Percentiles rank a stretch among this genome's conserved stretches.
These are phyloP conservation scores for Thelonectria rubi DNA, from an alignment of 2,329 filamentous ascomycete genomes.

Conservation along the genomic window DNA sequence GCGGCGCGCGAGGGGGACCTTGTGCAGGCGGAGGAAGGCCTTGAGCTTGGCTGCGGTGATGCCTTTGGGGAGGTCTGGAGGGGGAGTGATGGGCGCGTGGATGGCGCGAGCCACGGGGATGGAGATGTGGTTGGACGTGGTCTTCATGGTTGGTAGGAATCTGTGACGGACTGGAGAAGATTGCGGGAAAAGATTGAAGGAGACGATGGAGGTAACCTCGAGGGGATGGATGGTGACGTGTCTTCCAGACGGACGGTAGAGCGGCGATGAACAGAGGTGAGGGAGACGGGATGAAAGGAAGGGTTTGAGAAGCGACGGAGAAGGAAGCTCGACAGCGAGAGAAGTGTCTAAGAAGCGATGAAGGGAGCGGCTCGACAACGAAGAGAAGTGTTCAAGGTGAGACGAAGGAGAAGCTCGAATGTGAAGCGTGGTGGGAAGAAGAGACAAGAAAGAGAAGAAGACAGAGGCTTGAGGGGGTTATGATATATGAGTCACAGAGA, in stretches of 20 bases:
- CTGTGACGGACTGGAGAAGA: too few species aligned
- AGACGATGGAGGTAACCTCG: too few species aligned
- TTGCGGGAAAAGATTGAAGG: too few species aligned
- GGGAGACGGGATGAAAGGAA: neutral
- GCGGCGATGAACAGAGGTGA: neutral
- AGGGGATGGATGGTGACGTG: too few species aligned
- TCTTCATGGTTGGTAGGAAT: too few species aligned
- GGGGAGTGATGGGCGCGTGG: too few species aligned
- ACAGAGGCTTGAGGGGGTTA: neutral
- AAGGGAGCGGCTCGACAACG: neutral
- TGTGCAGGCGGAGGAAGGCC: constrained; percentile 49
- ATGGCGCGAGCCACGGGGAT: constrained; percentile 65
- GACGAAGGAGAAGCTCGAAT: too few species aligned
- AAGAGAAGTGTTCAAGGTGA: too few species aligned
- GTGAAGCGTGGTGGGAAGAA: neutral
- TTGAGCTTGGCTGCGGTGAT: constrained; percentile 29
- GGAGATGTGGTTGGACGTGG: constrained; percentile 56
- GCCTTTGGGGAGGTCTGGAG: constrained; percentile 50
- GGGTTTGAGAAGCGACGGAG: too few species aligned
- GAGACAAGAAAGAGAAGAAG: neutral
- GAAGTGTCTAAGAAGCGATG: too few species aligned
- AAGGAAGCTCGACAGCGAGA: constrained; percentile 1
- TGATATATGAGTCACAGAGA: too few species aligned
- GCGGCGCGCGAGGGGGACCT: constrained; percentile 43
- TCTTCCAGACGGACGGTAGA: too few species aligned